Evolutionary conservation across 257 asterid genomes (phyloP), one percentile per base, ranked within the genome.

Genomic region (Cinchona pubescens): DNA sequence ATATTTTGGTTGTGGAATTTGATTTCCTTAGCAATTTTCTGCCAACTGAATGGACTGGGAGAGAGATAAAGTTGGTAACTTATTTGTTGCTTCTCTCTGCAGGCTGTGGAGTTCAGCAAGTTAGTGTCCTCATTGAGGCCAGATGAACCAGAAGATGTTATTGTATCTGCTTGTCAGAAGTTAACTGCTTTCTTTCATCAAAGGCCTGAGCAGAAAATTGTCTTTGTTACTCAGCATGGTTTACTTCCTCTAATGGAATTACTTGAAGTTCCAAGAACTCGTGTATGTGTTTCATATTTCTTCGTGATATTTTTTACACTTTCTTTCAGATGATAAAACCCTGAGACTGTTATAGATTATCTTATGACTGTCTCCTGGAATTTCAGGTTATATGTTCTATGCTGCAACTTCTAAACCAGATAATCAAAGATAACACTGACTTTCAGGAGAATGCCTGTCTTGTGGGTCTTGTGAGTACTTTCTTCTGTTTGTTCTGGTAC

Each of bases 381-480:
- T 72, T 81, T 72, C 88, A 92, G 98, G 96, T 91, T 59, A 90
- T 87, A 60, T 91, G 99, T 83, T 86, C 97, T 1, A 96, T 91
- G 83, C 90, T 95, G 80, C 97, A 95, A 82, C 96, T 95, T 76
- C 87, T 95, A 73, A 95, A 95, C 82, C 90, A 89, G 85, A 87
- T 95, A 79, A 90, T 92, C 78, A 90, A 90, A 89, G 98, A 91
- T 81, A 95, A 90, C 84, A 85, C 93, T 16, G 99, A 91, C 77
- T 85, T 87, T 84, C 96, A 90, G 86, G 99, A 92, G 86, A 92
- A 92, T 88, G 99, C 99, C 82, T 92, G 99, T 83, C 93, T 95
- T 58, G 93, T 92, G 58, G 99, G 99, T 72, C 92, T 95, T 71
- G 99, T 95, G 86, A 92, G 98, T 89, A 79, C 56, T 72, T n/a